Evolutionary conservation across 768 basidiomycete species (phyloP).

Genomic region (Strobilomyces dryophilus): DNA sequence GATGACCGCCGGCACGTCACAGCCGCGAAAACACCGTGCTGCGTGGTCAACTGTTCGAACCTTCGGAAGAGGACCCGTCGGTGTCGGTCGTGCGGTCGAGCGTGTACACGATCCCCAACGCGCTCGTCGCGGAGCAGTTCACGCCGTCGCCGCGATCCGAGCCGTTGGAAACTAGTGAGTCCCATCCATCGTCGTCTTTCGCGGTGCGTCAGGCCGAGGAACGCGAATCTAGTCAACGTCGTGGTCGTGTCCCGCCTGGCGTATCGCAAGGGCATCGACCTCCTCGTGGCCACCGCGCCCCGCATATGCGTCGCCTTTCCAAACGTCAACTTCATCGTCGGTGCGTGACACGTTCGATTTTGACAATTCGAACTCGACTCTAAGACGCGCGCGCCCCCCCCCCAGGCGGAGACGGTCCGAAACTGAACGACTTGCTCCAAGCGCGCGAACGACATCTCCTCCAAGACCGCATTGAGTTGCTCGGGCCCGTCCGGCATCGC

Average conservation of each 20-base stretch:
- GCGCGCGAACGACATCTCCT: slow-evolving; percentile 89
- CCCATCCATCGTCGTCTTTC: too few species aligned
- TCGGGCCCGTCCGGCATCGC: slow-evolving; percentile 75
- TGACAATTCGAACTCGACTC: too few species aligned
- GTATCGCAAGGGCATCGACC: slow-evolving; percentile 95
- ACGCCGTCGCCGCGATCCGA: slow-evolving; percentile 50
- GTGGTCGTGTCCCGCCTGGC: slow-evolving; percentile 87
- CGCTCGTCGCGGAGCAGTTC: slow-evolving; percentile 85
- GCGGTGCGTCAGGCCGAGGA: background rate
- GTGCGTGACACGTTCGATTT: slow-evolving; percentile 31
- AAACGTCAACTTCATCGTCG: slow-evolving; percentile 85
- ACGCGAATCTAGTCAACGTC: slow-evolving; percentile 65
- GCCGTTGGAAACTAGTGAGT: slow-evolving; percentile 53
- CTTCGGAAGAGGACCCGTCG: slow-evolving; percentile 39
- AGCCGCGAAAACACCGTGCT: slow-evolving; percentile 98
- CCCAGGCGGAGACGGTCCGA: slow-evolving; percentile 92
- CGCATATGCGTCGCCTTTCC: slow-evolving; percentile 83
- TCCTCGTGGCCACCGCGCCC: slow-evolving; percentile 89
- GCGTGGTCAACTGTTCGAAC: slow-evolving; percentile 71
- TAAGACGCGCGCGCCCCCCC: too few species aligned
- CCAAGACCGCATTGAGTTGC: slow-evolving; percentile 87
- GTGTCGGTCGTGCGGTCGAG: slow-evolving; percentile 46
- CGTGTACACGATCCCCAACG: slow-evolving; percentile 92
- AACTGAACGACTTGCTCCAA: slow-evolving; percentile 90
- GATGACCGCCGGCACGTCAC: background rate